These are phyloP conservation scores for Trifolium repens DNA, from an alignment of 306 rosid species.

Conservation along the genomic window DNA sequence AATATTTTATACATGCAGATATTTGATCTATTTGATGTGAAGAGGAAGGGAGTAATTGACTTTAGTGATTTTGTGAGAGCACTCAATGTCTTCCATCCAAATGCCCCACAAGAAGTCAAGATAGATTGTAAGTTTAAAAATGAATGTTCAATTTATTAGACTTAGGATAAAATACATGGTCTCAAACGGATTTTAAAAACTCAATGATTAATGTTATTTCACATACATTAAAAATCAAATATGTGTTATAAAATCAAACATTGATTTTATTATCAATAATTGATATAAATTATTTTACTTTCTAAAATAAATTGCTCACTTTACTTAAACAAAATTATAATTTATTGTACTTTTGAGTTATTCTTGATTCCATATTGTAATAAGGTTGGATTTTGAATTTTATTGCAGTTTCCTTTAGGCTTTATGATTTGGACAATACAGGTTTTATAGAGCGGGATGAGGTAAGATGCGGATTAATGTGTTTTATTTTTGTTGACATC, in stretches of 20 bases:
- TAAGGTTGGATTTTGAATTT: background rate
- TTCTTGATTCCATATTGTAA: background rate
- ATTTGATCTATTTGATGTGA: slow-evolving; percentile 89
- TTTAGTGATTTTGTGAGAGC: slow-evolving; percentile 94
- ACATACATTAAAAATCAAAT: background rate
- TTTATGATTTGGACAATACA: slow-evolving; percentile 74
- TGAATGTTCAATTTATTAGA: background rate
- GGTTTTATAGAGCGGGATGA: slow-evolving; percentile 87
- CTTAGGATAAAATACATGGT: background rate
- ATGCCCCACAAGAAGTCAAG: slow-evolving; percentile 68
- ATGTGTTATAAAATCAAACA: background rate
- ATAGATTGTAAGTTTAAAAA: slow-evolving; percentile 73
- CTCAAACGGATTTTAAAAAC: background rate
- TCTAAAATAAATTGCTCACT: background rate
- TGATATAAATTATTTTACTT: background rate
- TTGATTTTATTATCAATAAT: background rate
- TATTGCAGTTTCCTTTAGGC: slow-evolving; percentile 80
- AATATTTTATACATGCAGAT: slow-evolving; percentile 52
- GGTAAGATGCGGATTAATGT: slow-evolving; percentile 50
- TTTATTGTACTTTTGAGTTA: background rate
- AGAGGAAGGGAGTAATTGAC: slow-evolving; percentile 75
- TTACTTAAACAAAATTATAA: background rate
- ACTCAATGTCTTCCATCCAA: slow-evolving; percentile 88
- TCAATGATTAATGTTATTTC: background rate
- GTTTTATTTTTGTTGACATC: background rate